phyloP scores from a whole-genome alignment of 345 rosid genomes.

The Murraya paniculata region DNA sequence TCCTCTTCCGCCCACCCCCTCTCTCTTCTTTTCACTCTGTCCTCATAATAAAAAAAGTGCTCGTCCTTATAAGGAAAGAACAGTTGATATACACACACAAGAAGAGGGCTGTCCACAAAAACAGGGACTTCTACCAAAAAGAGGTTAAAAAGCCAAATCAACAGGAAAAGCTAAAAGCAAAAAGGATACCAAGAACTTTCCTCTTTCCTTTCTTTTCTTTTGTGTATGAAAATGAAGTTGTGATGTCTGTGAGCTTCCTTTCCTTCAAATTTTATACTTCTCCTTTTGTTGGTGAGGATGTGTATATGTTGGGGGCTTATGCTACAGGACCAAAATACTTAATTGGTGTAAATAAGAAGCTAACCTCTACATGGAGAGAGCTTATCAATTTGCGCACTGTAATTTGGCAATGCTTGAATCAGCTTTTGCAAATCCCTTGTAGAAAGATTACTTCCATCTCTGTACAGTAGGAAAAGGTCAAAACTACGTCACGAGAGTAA shows the following conservation, averaged over 20 bases:
- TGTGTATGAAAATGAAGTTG: no score
- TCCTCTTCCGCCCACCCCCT: background rate
- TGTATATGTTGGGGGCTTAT: background rate
- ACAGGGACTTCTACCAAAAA: no score
- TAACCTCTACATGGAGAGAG: constrained; percentile 98
- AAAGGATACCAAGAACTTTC: no score
- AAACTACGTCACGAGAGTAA: constrained; percentile 10
- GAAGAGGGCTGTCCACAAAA: no score
- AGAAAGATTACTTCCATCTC: constrained; percentile 79
- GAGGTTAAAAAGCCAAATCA: no score
- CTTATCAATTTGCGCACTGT: constrained; percentile 96
- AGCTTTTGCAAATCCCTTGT: constrained; percentile 94
- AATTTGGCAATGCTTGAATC: constrained; percentile 98
- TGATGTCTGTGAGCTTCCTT: background rate
- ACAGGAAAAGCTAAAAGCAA: no score
- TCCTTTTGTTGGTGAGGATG: background rate
- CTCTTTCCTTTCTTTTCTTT: background rate
- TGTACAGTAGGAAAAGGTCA: constrained; percentile 27
- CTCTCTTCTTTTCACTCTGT: no score
- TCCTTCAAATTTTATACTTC: background rate
- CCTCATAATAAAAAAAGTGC: no score
- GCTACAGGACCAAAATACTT: background rate
- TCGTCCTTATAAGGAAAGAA: no score
- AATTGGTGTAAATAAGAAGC: constrained; percentile 15
- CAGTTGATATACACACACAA: no score